Base-by-base conservation (phyloP, 2,329 filamentous ascomycete genomes). In the Paracoccidioides brasiliensis region DNA sequence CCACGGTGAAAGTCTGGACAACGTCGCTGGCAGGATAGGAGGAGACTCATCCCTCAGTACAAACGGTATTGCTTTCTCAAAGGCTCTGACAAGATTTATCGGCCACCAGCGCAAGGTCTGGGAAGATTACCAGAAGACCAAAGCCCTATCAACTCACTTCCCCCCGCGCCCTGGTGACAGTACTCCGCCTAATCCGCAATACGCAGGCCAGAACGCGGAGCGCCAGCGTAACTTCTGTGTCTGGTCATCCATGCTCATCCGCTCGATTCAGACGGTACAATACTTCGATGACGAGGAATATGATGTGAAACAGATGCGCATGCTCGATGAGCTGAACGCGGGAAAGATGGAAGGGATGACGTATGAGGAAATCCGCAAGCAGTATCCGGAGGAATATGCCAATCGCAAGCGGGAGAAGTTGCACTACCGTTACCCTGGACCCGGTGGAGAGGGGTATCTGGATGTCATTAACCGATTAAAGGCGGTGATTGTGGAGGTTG, bases 241-340 rank as follows among this genome's bases (percentile, higher is more conserved):
- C 14, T 98, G 93, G 93, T 96, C 91, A 0, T 95, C 88, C 2
- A 97, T 97, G 91, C 80, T 98, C 60, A 85, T 87, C 67, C 86
- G 93, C 60, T 90, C 88, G 58, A 84, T 93, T 52, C 83, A 95
- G 66, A 94, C 90, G 0, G 90, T 86, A 0, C 83, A 93, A 60
- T 86, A 86, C 69, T 98, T 97, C 69, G 87, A 95, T 62, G 93
- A 97, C 61, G 91, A 97, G 28, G 88, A 95, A 54, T 95, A 91
- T 68, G 93, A 97, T 62, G 84, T 94, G 63, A 98, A 98, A 75
- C 88, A 95, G 63, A 95, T 91, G 89, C 87, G 90, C 65, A 95
- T 95, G 88, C 80, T 98, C 53, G 95, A 98, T 66, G 93, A 98
- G 72, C 81, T 98, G 51, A 94, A 97, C 64, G 86, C 91, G 0